These are phyloP conservation scores for Phytopythium oedochilum DNA, from an alignment of 352 stramenopile species.

Conservation along the genomic window DNA sequence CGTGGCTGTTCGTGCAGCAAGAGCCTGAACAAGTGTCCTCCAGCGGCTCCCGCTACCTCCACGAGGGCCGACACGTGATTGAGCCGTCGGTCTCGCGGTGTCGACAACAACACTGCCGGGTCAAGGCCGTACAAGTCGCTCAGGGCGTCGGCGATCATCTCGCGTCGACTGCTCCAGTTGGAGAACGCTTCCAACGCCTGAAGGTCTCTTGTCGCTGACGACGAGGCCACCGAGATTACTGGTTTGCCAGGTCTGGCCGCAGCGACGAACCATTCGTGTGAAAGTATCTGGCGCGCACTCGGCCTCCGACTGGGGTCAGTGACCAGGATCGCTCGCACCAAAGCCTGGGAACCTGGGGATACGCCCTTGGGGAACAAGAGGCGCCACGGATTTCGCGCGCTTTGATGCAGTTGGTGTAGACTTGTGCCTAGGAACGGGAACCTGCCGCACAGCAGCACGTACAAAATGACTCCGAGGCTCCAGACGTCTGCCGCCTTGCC, in stretches of 20 bases:
- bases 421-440: conserved; percentile 48
- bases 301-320: conserved; percentile 38
- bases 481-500: conserved; percentile 56
- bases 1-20: background rate
- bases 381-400: conserved; percentile 21
- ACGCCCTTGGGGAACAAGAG: conserved; percentile 22
- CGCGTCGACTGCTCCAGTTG: conserved; percentile 11
- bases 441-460: conserved; percentile 50
- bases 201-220: background rate
- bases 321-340: conserved; percentile 41
- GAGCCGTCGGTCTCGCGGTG: conserved; percentile 3
- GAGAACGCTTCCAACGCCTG: conserved; percentile 8
- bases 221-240: too few relatives aligned
- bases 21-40: conserved; percentile 4
- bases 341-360: conserved; percentile 27
- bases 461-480: conserved; percentile 65
- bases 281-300: conserved; percentile 22
- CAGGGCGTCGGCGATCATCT: conserved; percentile 15
- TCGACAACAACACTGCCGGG: background rate
- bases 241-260: background rate
- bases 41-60: conserved; percentile 7
- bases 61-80: conserved; percentile 21
- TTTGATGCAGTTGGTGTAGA: conserved; percentile 30
- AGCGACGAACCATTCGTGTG: conserved; percentile 30
- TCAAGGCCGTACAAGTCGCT: conserved; percentile 14